phyloP scores from a whole-genome alignment of 148 eudicot genomes.

The Rhododendron henanense region DNA sequence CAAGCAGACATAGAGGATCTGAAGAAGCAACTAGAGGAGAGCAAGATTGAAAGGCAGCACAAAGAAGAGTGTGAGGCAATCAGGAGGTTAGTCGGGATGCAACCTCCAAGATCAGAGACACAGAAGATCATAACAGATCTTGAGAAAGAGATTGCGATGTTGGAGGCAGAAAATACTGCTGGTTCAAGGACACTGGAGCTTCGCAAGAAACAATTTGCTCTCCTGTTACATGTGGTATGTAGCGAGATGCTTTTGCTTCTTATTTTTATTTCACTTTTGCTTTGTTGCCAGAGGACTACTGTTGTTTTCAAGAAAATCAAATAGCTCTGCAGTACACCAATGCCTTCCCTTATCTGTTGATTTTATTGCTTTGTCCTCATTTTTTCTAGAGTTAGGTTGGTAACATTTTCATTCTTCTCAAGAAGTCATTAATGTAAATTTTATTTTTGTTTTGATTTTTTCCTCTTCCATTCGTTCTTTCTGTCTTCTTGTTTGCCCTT shows the following conservation, averaged over 20 bases:
- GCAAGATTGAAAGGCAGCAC: constrained; percentile 89
- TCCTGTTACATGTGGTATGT: constrained; percentile 92
- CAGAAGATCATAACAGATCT: constrained; percentile 67
- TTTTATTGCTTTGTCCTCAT: background rate
- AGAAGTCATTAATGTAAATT: background rate
- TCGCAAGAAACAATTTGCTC: constrained; percentile 91
- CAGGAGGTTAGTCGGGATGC: constrained; percentile 73
- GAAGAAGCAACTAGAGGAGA: constrained; percentile 79
- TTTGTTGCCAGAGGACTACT: background rate
- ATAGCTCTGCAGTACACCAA: background rate
- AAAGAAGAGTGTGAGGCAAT: constrained; percentile 96
- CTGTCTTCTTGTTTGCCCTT: background rate
- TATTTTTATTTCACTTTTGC: background rate
- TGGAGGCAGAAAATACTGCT: constrained; percentile 80
- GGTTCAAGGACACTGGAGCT: constrained; percentile 78
- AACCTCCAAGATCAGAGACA: constrained; percentile 81
- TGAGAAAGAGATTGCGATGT: constrained; percentile 73
- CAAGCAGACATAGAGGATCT: constrained; percentile 80
- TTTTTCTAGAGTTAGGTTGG: background rate
- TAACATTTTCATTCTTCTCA: background rate
- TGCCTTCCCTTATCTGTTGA: background rate
- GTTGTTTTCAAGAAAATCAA: background rate
- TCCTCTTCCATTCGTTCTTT: background rate
- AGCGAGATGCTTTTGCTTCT: background rate
- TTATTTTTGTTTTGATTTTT: background rate